Evolutionary conservation across 352 stramenopile genomes (phyloP).

Genomic region (Phytophthora syringae): DNA sequence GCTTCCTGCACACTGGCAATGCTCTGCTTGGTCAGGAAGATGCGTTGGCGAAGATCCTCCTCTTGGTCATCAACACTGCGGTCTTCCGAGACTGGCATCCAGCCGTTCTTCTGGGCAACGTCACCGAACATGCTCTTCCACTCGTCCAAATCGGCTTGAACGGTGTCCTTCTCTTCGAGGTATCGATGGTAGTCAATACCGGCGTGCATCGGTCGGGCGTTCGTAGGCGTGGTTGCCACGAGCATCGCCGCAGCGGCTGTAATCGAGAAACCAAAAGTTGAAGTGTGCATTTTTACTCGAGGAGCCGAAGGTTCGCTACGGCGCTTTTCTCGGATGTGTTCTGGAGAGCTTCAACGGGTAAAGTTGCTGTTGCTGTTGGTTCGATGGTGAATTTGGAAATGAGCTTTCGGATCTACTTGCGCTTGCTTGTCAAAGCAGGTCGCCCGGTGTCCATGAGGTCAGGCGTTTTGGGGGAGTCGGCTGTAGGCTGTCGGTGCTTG

Average conservation of each 20-base stretch:
- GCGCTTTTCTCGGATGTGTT: too few species aligned
- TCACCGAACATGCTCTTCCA: slow-evolving; percentile 46
- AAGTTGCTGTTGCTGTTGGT: slow-evolving; percentile 15
- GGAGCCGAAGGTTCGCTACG: too few species aligned
- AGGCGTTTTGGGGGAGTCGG: too few species aligned
- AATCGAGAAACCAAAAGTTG: slow-evolving; percentile 16
- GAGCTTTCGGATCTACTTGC: slow-evolving; percentile 5
- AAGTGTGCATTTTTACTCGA: too few species aligned
- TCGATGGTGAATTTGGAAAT: slow-evolving; percentile 31
- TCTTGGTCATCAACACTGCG: slow-evolving; percentile 47
- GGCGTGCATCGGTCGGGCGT: slow-evolving; percentile 45
- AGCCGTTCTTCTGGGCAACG: slow-evolving; percentile 40
- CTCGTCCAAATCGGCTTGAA: slow-evolving; percentile 43
- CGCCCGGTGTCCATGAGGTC: too few species aligned
- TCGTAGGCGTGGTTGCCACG: not conserved
- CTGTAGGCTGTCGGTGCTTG: not conserved
- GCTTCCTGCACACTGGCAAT: slow-evolving; percentile 39
- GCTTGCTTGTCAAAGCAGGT: slow-evolving; percentile 2
- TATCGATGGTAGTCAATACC: slow-evolving; percentile 60
- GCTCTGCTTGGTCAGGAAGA: slow-evolving; percentile 54
- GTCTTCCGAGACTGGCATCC: slow-evolving; percentile 40
- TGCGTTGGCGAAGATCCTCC: slow-evolving; percentile 55
- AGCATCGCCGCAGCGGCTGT: slow-evolving; percentile 4
- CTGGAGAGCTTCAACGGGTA: slow-evolving; percentile 9
- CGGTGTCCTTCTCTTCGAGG: slow-evolving; percentile 42